Evolutionary conservation across 73 alveolate genomes (phyloP).

Genomic region (Blepharisma stoltei): DNA sequence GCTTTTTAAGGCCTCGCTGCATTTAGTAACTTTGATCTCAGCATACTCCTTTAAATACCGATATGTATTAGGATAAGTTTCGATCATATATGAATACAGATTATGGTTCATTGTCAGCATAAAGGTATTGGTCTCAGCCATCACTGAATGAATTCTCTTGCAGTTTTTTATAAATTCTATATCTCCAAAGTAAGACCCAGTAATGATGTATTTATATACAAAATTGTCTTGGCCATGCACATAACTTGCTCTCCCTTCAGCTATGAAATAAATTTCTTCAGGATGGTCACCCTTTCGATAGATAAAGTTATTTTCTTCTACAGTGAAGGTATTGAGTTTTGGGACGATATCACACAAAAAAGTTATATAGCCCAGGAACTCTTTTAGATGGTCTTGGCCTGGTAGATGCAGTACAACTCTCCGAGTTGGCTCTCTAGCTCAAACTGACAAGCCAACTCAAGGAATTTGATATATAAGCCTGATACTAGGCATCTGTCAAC

Average conservation of each 20-base stretch:
- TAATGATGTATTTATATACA: constrained; percentile 2
- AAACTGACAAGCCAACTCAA: too few species aligned
- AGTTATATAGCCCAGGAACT: too few species aligned
- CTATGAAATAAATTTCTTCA: constrained; percentile 29
- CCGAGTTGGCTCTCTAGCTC: too few species aligned
- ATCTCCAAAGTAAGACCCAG: constrained; percentile 38
- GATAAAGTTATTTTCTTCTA: constrained; percentile 5
- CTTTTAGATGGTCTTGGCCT: too few species aligned
- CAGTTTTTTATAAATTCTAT: constrained; percentile 36
- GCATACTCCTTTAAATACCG: too few species aligned
- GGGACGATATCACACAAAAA: constrained; percentile 28
- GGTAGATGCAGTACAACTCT: too few species aligned
- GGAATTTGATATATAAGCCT: too few species aligned
- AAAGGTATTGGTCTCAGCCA: background rate
- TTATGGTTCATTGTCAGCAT: background rate
- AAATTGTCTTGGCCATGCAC: background rate
- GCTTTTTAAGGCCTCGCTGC: too few species aligned
- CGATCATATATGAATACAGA: background rate
- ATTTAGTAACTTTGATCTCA: too few species aligned
- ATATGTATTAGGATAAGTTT: too few species aligned
- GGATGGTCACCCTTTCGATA: constrained; percentile 35
- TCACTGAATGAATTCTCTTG: background rate
- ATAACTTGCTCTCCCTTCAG: constrained; percentile 37
- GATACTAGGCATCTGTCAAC: too few species aligned
- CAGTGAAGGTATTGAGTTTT: background rate